Evolutionary conservation across 108 stramenopile species (phyloP).

Genomic region (Licmophora abbreviata): DNA sequence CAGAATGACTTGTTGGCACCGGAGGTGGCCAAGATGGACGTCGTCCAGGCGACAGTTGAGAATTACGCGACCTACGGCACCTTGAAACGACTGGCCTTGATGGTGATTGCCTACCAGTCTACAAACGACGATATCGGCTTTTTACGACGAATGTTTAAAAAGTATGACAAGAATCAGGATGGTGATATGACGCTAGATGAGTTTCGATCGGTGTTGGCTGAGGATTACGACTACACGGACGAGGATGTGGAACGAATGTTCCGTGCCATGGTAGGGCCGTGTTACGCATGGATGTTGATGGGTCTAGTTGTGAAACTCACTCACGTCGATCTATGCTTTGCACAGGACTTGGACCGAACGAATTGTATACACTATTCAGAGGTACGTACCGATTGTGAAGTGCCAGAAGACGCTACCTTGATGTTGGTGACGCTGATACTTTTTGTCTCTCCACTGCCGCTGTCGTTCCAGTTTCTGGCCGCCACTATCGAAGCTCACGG

Average conservation of each 20-base stretch:
- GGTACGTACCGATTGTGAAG: no score
- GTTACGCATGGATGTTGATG: background rate
- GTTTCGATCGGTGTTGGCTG: conserved; percentile 48
- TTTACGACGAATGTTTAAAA: conserved; percentile 12
- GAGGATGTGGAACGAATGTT: conserved; percentile 75
- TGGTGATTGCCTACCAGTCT: conserved; percentile 58
- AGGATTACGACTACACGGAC: conserved; percentile 40
- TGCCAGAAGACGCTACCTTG: no score
- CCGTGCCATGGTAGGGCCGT: conserved; percentile 29
- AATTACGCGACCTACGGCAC: background rate
- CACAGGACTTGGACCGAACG: conserved; percentile 18
- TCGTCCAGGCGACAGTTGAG: conserved; percentile 22
- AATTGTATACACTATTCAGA: conserved; percentile 21
- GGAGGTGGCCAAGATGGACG: conserved; percentile 17
- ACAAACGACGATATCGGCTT: conserved; percentile 57
- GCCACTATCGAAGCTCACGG: conserved; percentile 79
- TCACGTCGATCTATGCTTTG: background rate
- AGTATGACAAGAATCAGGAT: conserved; percentile 40
- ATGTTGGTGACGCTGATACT: no score
- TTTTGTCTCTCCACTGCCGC: no score
- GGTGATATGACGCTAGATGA: conserved; percentile 39
- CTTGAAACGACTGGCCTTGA: conserved; percentile 1
- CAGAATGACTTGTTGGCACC: background rate
- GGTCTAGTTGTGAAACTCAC: background rate
- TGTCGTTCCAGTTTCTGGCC: conserved; percentile 81